Base-by-base conservation (phyloP, 1,284 basidiomycete genomes). In the Cryptococcus neoformans region DNA sequence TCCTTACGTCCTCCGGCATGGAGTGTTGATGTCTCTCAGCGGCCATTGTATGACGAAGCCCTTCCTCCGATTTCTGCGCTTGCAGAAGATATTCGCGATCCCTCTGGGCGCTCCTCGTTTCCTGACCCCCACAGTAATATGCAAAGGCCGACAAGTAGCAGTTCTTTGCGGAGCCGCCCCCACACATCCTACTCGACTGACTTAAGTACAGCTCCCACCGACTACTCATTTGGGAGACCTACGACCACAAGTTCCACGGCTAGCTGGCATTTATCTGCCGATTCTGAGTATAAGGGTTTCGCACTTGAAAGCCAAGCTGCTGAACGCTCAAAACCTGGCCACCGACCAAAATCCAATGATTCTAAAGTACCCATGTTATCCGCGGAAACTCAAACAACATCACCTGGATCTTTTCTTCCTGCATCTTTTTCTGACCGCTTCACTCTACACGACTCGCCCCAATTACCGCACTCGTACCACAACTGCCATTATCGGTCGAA, bases 11-110 rank as follows among this genome's bases (percentile, higher is more conserved):
- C 17, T 10, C 9, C 21, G 17, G 12, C 28, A 28, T 28, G 28
- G 28, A 28, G 28, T 3, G 12, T 34, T 16, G 12, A 35, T 44
- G 28, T 48, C 53, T 28, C 53, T 49, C 36, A 45, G 14, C 9
- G 48, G 44, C 45, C 5, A 49, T 45, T 16, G n/a, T 14, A 34
- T 10, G 49, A 14, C 36, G 45, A 21, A 44, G 52, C 48, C 11
- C 55, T 64, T 14, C 63, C 63, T 6, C 56, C 62, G 34, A 51
- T 64, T 1, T 49, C 62, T 4, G 58, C 56, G 3, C 62, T 64
- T 4, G 50, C 62, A 2, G 54, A 60, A 56, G 56, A 56, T 28
- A 21, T 50, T 35, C 53, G 58, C 6, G 14, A 45, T 3, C 6
- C 56, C 9, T 34, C 57, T 12, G 46, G 54, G 11, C 36, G 59